A percentile compares a stretch with the other conserved stretches of the same genome.
Conservation (phyloP, 768 basidiomycete genomes). For the Thelephora ganbajun region DNA sequence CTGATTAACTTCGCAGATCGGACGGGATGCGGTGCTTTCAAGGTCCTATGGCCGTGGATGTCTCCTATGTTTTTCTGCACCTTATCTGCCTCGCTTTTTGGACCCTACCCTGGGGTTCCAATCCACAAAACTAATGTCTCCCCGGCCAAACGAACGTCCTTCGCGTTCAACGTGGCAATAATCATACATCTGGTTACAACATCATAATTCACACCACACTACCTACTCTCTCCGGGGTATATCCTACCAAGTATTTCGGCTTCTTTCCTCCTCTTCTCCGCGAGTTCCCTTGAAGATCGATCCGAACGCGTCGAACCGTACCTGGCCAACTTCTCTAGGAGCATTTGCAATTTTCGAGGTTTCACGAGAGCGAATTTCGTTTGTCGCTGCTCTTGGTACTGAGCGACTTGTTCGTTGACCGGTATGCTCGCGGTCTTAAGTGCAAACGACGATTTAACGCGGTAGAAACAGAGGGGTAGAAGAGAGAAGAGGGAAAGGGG, state of each 20-base stretch:
- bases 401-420: slow-evolving; percentile 57
- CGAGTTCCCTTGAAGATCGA: slow-evolving; percentile 41
- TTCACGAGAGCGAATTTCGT: slow-evolving; percentile 52
- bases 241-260: slow-evolving; percentile 65
- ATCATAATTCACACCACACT: too few relatives aligned
- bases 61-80: neutral
- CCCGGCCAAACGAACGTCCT: too few relatives aligned
- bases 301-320: slow-evolving; percentile 55
- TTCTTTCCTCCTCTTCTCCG: slow-evolving; percentile 61
- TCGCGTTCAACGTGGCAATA: too few relatives aligned
- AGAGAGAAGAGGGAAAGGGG: neutral
- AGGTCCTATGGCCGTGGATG: slow-evolving; percentile 19
- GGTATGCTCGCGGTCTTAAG: slow-evolving; percentile 58
- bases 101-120: too few relatives aligned
- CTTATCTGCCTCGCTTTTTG: neutral
- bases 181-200: too few relatives aligned
- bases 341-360: slow-evolving; percentile 53
- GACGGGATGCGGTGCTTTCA: slow-evolving; percentile 45
- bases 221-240: slow-evolving; percentile 46
- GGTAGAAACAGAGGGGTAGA: neutral
- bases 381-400: slow-evolving; percentile 70
- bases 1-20: slow-evolving; percentile 52
- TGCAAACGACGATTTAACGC: slow-evolving; percentile 5
- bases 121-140: too few relatives aligned
- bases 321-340: slow-evolving; percentile 69